Percentiles rank a stretch among this genome's conserved stretches.
These are phyloP conservation scores for Lasiosphaeria miniovina DNA, from an alignment of 495 filamentous ascomycete genomes.

Conservation along the genomic window DNA sequence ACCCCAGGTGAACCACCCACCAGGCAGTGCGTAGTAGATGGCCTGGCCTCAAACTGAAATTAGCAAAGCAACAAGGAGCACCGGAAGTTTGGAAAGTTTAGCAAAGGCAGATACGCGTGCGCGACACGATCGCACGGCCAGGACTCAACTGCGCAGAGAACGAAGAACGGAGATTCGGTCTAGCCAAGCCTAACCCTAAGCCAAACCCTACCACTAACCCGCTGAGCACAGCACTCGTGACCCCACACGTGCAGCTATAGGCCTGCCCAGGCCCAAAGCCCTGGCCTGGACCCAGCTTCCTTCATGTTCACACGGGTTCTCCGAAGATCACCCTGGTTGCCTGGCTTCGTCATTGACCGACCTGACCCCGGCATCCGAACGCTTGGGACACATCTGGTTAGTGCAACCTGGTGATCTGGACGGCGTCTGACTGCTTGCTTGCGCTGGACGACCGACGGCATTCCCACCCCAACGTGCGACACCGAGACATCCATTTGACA, in stretches of 20 bases:
- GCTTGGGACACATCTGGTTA: conserved; percentile 3
- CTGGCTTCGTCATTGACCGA: conserved; percentile 1
- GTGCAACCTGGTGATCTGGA: not conserved
- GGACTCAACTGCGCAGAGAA: too few species aligned
- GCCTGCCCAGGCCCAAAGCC: too few species aligned
- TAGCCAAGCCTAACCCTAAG: too few species aligned
- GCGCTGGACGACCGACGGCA: not conserved
- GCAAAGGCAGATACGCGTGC: not conserved
- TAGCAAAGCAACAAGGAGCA: not conserved
- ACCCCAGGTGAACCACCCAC: too few species aligned
- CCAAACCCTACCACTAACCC: too few species aligned
- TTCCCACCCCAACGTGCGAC: not conserved
- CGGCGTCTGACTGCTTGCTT: not conserved
- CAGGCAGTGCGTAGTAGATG: too few species aligned
- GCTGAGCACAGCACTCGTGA: too few species aligned
- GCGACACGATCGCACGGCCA: too few species aligned
- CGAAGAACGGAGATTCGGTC: too few species aligned
- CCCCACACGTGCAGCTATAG: too few species aligned
- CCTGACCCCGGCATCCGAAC: conserved; percentile 1
- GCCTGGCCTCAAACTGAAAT: not conserved
- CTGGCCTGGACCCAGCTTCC: not conserved
- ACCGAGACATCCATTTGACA: too few species aligned
- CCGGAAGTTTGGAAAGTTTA: not conserved
- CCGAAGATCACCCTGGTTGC: not conserved
- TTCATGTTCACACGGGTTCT: not conserved